These are phyloP conservation scores for Bipolaris sorokiniana DNA, from an alignment of 2,329 filamentous ascomycete species.

Conservation along the genomic window DNA sequence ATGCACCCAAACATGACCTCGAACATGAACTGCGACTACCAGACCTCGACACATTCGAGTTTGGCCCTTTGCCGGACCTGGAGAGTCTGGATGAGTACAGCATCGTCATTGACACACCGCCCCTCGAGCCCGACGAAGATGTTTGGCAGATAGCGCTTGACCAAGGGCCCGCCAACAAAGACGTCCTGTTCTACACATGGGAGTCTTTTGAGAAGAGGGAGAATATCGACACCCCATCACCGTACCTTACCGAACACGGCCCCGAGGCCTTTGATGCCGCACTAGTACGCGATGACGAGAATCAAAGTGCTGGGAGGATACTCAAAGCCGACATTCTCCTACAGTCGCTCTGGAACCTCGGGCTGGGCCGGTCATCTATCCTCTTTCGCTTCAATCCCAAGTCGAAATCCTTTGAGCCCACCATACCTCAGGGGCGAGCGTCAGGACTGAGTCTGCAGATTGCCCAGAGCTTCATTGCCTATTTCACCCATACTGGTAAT, in stretches of 20 bases:
- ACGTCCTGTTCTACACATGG: slow-evolving; percentile 67
- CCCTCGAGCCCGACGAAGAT: slow-evolving; percentile 41
- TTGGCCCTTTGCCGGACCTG: slow-evolving; percentile 47
- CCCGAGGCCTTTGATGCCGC: slow-evolving; percentile 70
- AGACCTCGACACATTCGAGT: slow-evolving; percentile 50
- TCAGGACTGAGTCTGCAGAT: slow-evolving; percentile 58
- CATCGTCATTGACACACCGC: slow-evolving; percentile 34
- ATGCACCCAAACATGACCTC: slow-evolving; percentile 45
- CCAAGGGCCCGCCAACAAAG: slow-evolving; percentile 38
- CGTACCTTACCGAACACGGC: slow-evolving; percentile 73
- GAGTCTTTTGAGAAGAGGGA: slow-evolving; percentile 64
- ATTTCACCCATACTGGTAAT: slow-evolving; percentile 50
- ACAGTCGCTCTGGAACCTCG: slow-evolving; percentile 67
- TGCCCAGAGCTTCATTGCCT: slow-evolving; percentile 60
- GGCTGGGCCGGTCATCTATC: slow-evolving; percentile 73
- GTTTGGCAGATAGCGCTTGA: slow-evolving; percentile 50
- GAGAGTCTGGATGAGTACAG: slow-evolving; percentile 41
- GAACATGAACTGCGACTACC: slow-evolving; percentile 47
- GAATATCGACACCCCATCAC: slow-evolving; percentile 51
- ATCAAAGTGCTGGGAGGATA: slow-evolving; percentile 47
- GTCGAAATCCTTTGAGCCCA: slow-evolving; percentile 59
- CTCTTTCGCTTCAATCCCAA: slow-evolving; percentile 69
- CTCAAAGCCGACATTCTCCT: slow-evolving; percentile 49
- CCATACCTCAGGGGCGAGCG: slow-evolving; percentile 53
- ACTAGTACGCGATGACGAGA: slow-evolving; percentile 50